Evolutionary conservation across 768 basidiomycete species (phyloP).

Genomic region (Trametes punicea): DNA sequence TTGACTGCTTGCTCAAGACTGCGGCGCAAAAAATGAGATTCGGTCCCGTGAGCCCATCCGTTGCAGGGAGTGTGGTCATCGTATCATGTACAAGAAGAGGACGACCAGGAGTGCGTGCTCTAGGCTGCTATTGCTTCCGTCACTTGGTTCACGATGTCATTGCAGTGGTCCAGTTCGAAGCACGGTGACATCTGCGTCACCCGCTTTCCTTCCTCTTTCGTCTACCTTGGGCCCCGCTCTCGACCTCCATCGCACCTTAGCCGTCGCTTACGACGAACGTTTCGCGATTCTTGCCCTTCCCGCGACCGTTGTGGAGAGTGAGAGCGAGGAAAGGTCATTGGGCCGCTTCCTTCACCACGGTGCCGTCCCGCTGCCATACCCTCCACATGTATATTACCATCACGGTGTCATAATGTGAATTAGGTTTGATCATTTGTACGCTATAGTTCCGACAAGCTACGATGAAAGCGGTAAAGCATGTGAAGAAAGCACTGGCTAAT

Average conservation of each 20-base stretch:
- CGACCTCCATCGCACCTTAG: neutral
- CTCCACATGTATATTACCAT: slow-evolving; percentile 12
- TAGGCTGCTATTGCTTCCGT: neutral
- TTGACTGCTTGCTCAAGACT: slow-evolving; percentile 58
- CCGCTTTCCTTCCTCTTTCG: slow-evolving; percentile 3
- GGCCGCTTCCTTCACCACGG: slow-evolving; percentile 2
- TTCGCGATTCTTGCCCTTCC: neutral
- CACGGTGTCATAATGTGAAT: slow-evolving; percentile 17
- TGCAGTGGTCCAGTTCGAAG: slow-evolving; percentile 82
- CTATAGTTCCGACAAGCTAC: slow-evolving; percentile 10
- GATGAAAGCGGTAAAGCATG: slow-evolving; percentile 16
- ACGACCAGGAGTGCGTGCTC: slow-evolving; percentile 80
- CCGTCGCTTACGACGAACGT: neutral
- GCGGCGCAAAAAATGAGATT: slow-evolving; percentile 90
- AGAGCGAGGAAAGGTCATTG: neutral
- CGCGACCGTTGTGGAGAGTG: neutral
- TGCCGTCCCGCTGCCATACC: slow-evolving; percentile 5
- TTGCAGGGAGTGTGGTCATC: slow-evolving; percentile 94
- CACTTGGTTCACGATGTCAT: slow-evolving; percentile 6
- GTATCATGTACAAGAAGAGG: slow-evolving; percentile 98
- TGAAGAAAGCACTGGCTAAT: slow-evolving; percentile 6
- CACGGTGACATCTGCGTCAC: slow-evolving; percentile 45
- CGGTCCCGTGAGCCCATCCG: slow-evolving; percentile 89
- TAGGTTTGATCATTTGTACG: slow-evolving; percentile 16
- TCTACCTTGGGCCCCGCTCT: neutral